Conservation (phyloP, 2,329 filamentous ascomycete genomes). For the Ceratocystiopsis minuta region DNA sequence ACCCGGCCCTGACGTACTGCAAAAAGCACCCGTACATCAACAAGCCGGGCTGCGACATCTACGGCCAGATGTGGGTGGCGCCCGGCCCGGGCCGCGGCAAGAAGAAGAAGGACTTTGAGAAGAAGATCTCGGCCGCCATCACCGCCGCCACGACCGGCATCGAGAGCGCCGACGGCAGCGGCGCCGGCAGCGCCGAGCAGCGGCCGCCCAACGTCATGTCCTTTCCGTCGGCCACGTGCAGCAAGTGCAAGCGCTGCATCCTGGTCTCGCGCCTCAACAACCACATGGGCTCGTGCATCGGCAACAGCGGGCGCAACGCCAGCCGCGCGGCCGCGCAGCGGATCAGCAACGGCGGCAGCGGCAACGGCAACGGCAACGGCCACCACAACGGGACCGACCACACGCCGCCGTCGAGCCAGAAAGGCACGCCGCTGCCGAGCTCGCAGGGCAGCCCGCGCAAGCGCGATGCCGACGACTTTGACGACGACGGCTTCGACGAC, state of each 20-base stretch:
- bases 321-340: constrained; percentile 44
- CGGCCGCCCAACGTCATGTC: constrained; percentile 43
- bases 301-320: constrained; percentile 44
- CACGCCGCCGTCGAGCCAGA: constrained; percentile 44
- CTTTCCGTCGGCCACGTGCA: constrained; percentile 47
- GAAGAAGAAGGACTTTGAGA: constrained; percentile 63
- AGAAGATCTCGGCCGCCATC: constrained; percentile 26
- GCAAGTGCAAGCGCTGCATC: constrained; percentile 49
- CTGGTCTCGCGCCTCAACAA: constrained; percentile 48
- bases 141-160: constrained; percentile 15
- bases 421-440: constrained; percentile 38
- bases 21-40: constrained; percentile 63
- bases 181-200: constrained; percentile 25
- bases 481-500: constrained; percentile 35
- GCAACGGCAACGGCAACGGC: constrained; percentile 20
- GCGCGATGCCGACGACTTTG: constrained; percentile 34
- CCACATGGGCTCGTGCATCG: constrained; percentile 51
- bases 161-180: constrained; percentile 21
- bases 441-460: constrained; percentile 40
- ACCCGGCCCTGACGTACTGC: constrained; percentile 56
- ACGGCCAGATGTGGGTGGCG: constrained; percentile 64
- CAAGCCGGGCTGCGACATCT: constrained; percentile 60
- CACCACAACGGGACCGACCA: constrained; percentile 33
- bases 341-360: constrained; percentile 39
- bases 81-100: constrained; percentile 53